Evolutionary conservation across 495 filamentous ascomycete genomes (phyloP), one percentile per base, ranked within the genome.

Genomic region (Chaetomium tenue): DNA sequence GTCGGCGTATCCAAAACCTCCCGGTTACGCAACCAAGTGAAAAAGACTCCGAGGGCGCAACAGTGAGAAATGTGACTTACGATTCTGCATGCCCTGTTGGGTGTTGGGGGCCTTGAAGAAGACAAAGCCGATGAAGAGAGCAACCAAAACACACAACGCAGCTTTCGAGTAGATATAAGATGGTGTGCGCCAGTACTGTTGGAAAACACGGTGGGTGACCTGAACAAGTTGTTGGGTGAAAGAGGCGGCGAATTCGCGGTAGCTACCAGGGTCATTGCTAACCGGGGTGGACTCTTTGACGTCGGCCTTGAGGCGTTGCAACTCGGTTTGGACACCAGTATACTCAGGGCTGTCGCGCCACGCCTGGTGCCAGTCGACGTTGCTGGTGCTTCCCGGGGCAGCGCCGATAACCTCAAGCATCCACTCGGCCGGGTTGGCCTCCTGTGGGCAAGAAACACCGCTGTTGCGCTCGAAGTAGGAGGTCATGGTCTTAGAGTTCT

Each of bases 321-420:
- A 82, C 74, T 96, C 89, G 16, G 80, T 77, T 56, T 87, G 85
- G 47, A 93, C 86, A 0, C 74, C 83, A 47, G 77, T 70, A 70
- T 87, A 87, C 76, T 97, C 93, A 28, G 84, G 76, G 67, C 87
- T 90, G 13, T 89, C 82, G 33, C 87, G 86, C 93, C 93, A 98
- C 16, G 87, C 80, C 57, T 88, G 73, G 70, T 86, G 83, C 93
- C 93, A 98, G 73, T 98, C 91, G 61, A 89, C 84, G 40, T 90
- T 83, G 22, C 86, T 87, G 61, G 81, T 72, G 22, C 86, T 87
- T 26, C 91, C 91, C n/a, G 93, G 92, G 1, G 93, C 92, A 28
- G 91, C 92, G 65, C 93, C 93, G 70, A 93, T 96, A 55, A 91
- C 88, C 71, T 96, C 92, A 42, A 98, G 81, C 91, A 98, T 97